These are phyloP conservation scores for Helotiales sp. DNA, from an alignment of 2,329 filamentous ascomycete species.

Conservation along the genomic window DNA sequence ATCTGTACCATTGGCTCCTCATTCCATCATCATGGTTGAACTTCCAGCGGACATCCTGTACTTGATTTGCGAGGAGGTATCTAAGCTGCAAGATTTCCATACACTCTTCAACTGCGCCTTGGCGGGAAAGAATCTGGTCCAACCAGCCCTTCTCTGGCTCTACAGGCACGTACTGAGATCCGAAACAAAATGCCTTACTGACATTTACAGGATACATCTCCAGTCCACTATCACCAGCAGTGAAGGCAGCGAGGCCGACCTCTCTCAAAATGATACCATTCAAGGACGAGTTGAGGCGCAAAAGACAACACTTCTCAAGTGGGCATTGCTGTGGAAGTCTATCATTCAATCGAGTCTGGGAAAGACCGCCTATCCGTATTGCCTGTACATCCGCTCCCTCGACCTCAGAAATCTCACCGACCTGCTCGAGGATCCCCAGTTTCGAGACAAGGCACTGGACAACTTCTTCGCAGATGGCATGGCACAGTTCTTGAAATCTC, in stretches of 20 bases:
- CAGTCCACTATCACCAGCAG: conserved; percentile 50
- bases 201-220: conserved; percentile 51
- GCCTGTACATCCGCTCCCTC: conserved; percentile 67
- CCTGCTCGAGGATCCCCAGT: conserved; percentile 59
- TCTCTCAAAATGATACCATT: conserved; percentile 27
- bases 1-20: background rate
- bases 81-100: conserved; percentile 59
- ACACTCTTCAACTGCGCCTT: conserved; percentile 65
- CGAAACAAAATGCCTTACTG: background rate
- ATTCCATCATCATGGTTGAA: conserved; percentile 20
- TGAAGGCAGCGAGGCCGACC: conserved; percentile 50
- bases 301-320: conserved; percentile 48
- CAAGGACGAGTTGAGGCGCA: conserved; percentile 28
- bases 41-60: conserved; percentile 23
- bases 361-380: conserved; percentile 70
- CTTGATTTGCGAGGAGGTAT: conserved; percentile 58
- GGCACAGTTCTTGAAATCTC: conserved; percentile 40
- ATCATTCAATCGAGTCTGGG: conserved; percentile 69
- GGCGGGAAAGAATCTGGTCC: conserved; percentile 59
- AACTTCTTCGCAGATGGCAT: conserved; percentile 51
- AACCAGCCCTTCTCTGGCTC: conserved; percentile 63
- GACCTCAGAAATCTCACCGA: conserved; percentile 65
- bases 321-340: conserved; percentile 70
- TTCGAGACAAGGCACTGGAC: conserved; percentile 39
- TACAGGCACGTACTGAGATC: conserved; percentile 58